A percentile compares a stretch with the other conserved stretches of the same genome.
Evolutionary conservation across 495 filamentous ascomycete genomes (phyloP).

Genomic region (Rostrohypoxylon terebratum): DNA sequence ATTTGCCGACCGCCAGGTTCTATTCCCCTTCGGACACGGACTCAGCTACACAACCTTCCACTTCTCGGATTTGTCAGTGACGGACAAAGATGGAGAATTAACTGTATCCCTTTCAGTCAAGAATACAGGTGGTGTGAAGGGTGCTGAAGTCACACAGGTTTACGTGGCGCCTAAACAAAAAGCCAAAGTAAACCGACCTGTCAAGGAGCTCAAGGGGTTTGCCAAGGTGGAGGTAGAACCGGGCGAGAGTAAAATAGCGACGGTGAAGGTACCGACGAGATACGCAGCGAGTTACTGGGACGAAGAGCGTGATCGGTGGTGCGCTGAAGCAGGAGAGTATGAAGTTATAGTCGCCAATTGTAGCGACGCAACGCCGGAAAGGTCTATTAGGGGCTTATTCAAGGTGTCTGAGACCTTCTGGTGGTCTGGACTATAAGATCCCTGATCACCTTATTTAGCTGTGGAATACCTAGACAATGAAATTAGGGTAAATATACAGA

Average conservation of each 20-base stretch:
- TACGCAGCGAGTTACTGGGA: conserved; percentile 78
- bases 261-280: conserved; percentile 67
- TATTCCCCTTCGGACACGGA: conserved; percentile 81
- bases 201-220: conserved; percentile 80
- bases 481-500: no score
- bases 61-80: conserved; percentile 64
- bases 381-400: conserved; percentile 60
- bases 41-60: conserved; percentile 78
- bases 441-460: neutral
- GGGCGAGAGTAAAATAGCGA: conserved; percentile 70
- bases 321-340: conserved; percentile 73
- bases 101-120: conserved; percentile 58
- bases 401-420: conserved; percentile 67
- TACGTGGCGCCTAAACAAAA: conserved; percentile 58
- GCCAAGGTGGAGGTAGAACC: conserved; percentile 73
- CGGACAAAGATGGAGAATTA: conserved; percentile 50
- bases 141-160: conserved; percentile 77
- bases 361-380: conserved; percentile 58
- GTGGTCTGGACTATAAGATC: conserved; percentile 62
- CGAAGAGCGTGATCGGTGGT: conserved; percentile 73
- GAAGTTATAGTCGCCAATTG: conserved; percentile 65
- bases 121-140: conserved; percentile 72
- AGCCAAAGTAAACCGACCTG: conserved; percentile 67
- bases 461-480: no score
- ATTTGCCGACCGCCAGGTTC: conserved; percentile 66